These are phyloP conservation scores for Aaosphaeria pasadenensis DNA, from an alignment of 2,329 filamentous ascomycete species.

Conservation along the genomic window DNA sequence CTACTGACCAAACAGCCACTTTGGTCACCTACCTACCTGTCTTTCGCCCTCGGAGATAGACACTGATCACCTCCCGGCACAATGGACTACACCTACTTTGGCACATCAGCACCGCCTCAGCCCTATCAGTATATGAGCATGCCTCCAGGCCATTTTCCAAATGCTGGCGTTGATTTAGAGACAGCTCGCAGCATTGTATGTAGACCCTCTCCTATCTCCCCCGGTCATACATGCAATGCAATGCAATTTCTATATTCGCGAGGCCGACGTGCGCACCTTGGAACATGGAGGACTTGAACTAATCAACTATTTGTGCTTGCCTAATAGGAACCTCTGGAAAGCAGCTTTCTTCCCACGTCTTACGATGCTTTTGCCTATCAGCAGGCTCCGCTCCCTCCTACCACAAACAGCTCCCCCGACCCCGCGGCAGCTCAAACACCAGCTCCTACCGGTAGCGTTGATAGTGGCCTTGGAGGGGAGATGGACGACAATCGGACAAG, in stretches of 20 bases:
- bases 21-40: neutral
- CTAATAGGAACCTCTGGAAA: constrained; percentile 29
- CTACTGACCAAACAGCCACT: neutral
- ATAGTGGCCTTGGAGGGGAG: constrained; percentile 42
- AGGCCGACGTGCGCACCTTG: neutral
- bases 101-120: constrained; percentile 35
- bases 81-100: constrained; percentile 60
- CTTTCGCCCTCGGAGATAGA: neutral
- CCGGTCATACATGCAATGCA: neutral
- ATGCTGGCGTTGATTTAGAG: constrained; percentile 35
- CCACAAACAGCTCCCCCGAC: constrained; percentile 32
- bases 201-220: constrained; percentile 2
- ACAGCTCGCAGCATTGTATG: constrained; percentile 32
- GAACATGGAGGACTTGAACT: constrained; percentile 11
- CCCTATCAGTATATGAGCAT: constrained; percentile 51
- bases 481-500: constrained; percentile 31
- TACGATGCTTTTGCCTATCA: constrained; percentile 29
- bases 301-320: constrained; percentile 9
- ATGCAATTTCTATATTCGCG: neutral
- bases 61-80: neutral
- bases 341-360: constrained; percentile 18
- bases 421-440: constrained; percentile 22
- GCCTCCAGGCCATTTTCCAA: constrained; percentile 34
- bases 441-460: constrained; percentile 38
- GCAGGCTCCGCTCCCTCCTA: constrained; percentile 18